Base-by-base conservation (phyloP, 108 stramenopile species). In the Cyclotella choctawhatcheeana region DNA sequence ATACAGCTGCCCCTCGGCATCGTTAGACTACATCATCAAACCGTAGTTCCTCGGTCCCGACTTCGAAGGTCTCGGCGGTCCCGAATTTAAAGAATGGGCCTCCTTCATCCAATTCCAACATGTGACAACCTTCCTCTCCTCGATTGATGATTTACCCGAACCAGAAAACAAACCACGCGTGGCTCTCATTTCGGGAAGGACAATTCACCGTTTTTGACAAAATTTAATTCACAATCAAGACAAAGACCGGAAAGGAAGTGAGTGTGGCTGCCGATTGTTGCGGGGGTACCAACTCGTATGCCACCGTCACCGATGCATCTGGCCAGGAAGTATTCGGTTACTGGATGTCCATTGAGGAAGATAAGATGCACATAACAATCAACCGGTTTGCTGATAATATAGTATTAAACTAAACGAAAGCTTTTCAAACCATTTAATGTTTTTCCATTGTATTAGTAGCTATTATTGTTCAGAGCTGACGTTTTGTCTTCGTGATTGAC, bases 171-270 rank as follows among this genome's bases (percentile, higher is more conserved):
- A 84, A 65, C 90, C 92, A 8, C 91, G 90, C 43, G 76, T 88
- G 30, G 92, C 89, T 1, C 69, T 96, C 22, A 94, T 96, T 58
- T 81, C 82, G 58, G 96, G 96, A 73, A 87, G 96, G 45, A 96
- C 96, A 84, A 40, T 94, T 55, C 63, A 96, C 96, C 31, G 96
- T 94, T 59, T 96, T 96, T 79, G 90, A 93, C 56, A 92, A 92
- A 76, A 93, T 97, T 77, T 93, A 94, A 67, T 94, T 97, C 84
- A 94, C 91, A 73, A 91, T 97, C 82, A 94, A 84, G 70, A 97
- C 96, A 83, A 97, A 94, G 88, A 89, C 83, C 17, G 96, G 96
- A 2, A 91, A 92, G 58, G 85, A 84, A 55, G 93, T 96, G 7
- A 73, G 75, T 71, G 96, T 94, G 13, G 58, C 74, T 3, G 96